Base-by-base conservation (phyloP, 768 basidiomycete species). In the Tylopilus rubrobrunneus region DNA sequence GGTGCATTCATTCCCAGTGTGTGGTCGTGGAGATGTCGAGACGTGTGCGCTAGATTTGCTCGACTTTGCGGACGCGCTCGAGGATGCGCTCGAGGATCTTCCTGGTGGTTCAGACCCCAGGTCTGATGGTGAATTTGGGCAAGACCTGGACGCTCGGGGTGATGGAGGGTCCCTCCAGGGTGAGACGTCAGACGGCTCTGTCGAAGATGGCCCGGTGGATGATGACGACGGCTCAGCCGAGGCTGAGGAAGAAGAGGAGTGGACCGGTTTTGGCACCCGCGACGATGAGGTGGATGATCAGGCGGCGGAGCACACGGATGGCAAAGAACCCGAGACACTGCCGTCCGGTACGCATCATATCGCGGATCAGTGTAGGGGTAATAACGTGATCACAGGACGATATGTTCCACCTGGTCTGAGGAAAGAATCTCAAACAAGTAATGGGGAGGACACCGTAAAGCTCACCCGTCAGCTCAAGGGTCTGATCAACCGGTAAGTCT, bases 381-480 rank as follows among this genome's bases (percentile, higher is more conserved):
- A 23, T 48, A 52, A 59, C 48, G 42, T 48, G 45, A 29, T 34
- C 48, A 34, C 55, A 77, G 79, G 67, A 23, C 76, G 78, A 25
- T 97, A 96, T 65, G 69, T 94, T n/a, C 92, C 93, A 1, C 92
- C 94, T 1, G 84, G 89, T 61, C 71, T 92, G 3, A 80, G 91
- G 31, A 77, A 78, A 39, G 61, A 67, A n/a, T 73, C 77, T 3
- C 75, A 76, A 37, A 70, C 69, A 15, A 62, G 73, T 25, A 62
- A 56, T 41, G 65, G 62, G 51, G 76, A 78, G 55, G 75, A 71
- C 28, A 63, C 70, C 46, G 56, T 75, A 12, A 89, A 87, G 68
- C 75, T 97, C 34, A 81, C 75, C 3, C 78, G 86, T 45, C 89
- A 87, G 60, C 70, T 92, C 28, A 94, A 97, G 71, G 95, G 93